Base-by-base conservation (phyloP, 768 basidiomycete species). In the Cystofilobasidium ferigula region DNA sequence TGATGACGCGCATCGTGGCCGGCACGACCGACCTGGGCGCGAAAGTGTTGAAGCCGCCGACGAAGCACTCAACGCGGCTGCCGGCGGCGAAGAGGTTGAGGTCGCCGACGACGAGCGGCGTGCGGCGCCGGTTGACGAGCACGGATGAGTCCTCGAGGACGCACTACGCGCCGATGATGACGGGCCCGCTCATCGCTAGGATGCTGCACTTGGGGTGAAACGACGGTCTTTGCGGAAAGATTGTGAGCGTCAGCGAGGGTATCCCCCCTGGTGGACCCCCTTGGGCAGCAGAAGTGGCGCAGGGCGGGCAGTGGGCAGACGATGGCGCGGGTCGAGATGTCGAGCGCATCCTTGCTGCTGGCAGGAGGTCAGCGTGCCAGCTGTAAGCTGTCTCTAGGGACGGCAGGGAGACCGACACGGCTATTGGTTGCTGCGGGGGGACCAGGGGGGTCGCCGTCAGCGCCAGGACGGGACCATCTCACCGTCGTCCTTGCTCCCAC, bases 131-230 rank as follows among this genome's bases (percentile, higher is more conserved):
- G 76, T 98, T 97, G 60, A 95, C 86, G 69, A 99, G 83, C 71
- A 95, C 86, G 7, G 83, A 88, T 14, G 82, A 83, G 74, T 99
- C 95, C 73, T 98, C 95, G 64, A 98, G 83, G 71, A 97, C 88
- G 73, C 89, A 92, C 61, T 86, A 83, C 26, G 82, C 79, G 18
- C 92, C 94, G 61, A 99, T 86, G 53, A 91, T 81, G 70, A 99
- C 93, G 2, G 91, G 88, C 0, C 91, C 93, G 12, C 84, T 85
- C 63, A 91, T 82, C 18, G 93, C 92, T 71, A 93, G 87, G 67
- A 98, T 88, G 28, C 89, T 89, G 0, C 89, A 90, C 74, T 93
- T 90, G 0, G 94, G 93, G 70, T 98, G 93, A 26, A n/a, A 98
- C 84, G 62, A 97, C 85, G 0, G 86, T 86, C 9, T 88, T 88